Evolutionary conservation across 805 yeast genomes (phyloP).

Genomic region (Candida taoyuanica): DNA sequence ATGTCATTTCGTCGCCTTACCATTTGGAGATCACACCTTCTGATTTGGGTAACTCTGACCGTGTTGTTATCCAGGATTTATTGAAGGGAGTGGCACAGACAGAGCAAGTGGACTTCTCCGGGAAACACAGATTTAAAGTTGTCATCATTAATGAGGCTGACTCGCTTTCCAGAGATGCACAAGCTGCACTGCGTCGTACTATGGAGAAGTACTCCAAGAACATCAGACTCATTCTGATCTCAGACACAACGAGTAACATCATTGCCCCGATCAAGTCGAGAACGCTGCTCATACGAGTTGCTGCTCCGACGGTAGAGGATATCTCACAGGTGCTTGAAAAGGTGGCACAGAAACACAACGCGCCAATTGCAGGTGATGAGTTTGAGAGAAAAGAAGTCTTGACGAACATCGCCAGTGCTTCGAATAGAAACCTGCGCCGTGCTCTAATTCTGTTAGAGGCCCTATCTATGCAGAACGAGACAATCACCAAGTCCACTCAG

Average conservation of each 20-base stretch:
- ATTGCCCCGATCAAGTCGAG: conserved; percentile 94
- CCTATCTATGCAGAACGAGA: conserved; percentile 62
- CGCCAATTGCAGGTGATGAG: conserved; percentile 31
- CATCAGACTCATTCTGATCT: conserved; percentile 75
- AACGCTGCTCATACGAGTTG: conserved; percentile 79
- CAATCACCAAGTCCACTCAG: conserved; percentile 41
- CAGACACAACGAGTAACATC: conserved; percentile 87
- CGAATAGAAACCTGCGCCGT: conserved; percentile 72
- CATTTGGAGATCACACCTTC: conserved; percentile 96
- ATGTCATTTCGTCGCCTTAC: conserved; percentile 84
- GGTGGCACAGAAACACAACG: conserved; percentile 55
- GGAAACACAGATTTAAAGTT: conserved; percentile 61
- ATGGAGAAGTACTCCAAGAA: conserved; percentile 93
- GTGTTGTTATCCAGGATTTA: conserved; percentile 91
- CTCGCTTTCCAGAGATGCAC: conserved; percentile 85
- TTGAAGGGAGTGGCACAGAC: conserved; percentile 93
- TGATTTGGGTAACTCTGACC: conserved; percentile 93
- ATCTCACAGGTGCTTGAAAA: conserved; percentile 48
- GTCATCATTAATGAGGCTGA: conserved; percentile 92
- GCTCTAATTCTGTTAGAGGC: conserved; percentile 81
- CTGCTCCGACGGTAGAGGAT: conserved; percentile 69
- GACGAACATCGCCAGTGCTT: conserved; percentile 45
- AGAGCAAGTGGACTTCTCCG: conserved; percentile 82
- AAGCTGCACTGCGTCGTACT: conserved; percentile 90
- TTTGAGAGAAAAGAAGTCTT: conserved; percentile 42